A percentile compares a stretch with the other conserved stretches of the same genome.
These are phyloP conservation scores for Obelidium mucronatum DNA, from an alignment of 192 early-diverging fungal genomes.

Conservation along the genomic window DNA sequence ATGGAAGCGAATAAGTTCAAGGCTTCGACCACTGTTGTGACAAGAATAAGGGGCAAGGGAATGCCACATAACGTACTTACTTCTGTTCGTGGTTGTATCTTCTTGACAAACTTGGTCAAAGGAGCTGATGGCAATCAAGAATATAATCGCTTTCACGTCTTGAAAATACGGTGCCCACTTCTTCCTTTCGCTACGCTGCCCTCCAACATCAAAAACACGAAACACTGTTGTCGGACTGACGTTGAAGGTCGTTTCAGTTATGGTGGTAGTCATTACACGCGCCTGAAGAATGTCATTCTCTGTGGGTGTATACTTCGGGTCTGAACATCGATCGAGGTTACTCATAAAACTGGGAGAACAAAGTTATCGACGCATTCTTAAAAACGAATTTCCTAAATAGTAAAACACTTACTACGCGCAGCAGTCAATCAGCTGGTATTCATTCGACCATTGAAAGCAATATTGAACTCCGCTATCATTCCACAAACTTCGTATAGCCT, in stretches of 20 bases:
- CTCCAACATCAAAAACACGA: slow-evolving; percentile 73
- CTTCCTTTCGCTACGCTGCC: slow-evolving; percentile 64
- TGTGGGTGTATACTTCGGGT: slow-evolving; percentile 60
- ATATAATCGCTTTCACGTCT: slow-evolving; percentile 70
- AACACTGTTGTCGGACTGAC: slow-evolving; percentile 56
- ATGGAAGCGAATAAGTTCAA: slow-evolving; percentile 52
- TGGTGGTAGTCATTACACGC: slow-evolving; percentile 71
- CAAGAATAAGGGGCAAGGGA: neutral
- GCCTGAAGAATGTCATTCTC: slow-evolving; percentile 72
- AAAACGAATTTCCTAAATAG: no score
- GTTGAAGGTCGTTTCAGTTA: slow-evolving; percentile 68
- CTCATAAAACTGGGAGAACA: no score
- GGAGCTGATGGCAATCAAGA: slow-evolving; percentile 64
- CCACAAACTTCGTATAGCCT: no score
- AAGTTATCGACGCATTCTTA: no score
- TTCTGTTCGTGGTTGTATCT: slow-evolving; percentile 62
- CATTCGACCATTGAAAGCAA: no score
- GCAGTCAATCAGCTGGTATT: no score
- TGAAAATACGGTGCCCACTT: slow-evolving; percentile 76
- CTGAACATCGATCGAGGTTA: no score
- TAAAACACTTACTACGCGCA: no score
- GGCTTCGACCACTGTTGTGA: slow-evolving; percentile 44
- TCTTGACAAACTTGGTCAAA: slow-evolving; percentile 68
- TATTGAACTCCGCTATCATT: no score
- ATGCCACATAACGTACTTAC: slow-evolving; percentile 22